Base-by-base conservation (phyloP, 495 filamentous ascomycete species). In the Penicillium alfredii region DNA sequence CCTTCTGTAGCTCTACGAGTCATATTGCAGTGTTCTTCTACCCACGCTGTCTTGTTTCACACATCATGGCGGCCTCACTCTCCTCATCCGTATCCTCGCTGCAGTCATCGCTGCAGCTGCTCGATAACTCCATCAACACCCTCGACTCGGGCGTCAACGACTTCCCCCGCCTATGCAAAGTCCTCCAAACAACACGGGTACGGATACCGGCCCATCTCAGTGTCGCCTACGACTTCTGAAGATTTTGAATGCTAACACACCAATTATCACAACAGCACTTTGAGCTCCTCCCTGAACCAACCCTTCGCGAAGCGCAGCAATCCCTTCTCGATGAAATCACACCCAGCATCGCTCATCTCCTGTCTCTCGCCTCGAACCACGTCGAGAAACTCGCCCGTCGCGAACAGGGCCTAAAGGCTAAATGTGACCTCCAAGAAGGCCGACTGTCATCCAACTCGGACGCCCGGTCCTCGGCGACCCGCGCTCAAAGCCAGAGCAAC, bases 321-420 rank as follows among this genome's bases (percentile, higher is more conserved):
- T 61, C 74, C 16, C 73, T 90, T 14, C 72, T 80, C 16, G 76
- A 80, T 41, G 81, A 86, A 54, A 83, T 90, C 35, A 75, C 73
- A 9, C 85, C 84, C 9, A 85, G 85, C 60, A 79, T 90, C 44
- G 64, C 71, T 13, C 71, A 69, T 23, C 72, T 90, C 4, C 74
- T 90, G 11, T 55, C 63, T 8, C 71, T 82, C 20, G 76, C 80
- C 10, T 73, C 78, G 21, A 71, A 72, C 49, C 74, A 88, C 39
- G 71, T 88, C n/a, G 77, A 82, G 40, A 80, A 80, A 44, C 69
- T 88, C 24, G 81, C 82, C 26, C 74, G 85, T 7, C 72, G 81
- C 27, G 81, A 86, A 52, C 65, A 85, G 35, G 63, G 64, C 5
- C 60, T 90, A n/a, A 74, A 78, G n/a, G 78, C 81, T 0, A 77